Conservation (phyloP, 768 basidiomycete species). For the Cyathus striatus region DNA sequence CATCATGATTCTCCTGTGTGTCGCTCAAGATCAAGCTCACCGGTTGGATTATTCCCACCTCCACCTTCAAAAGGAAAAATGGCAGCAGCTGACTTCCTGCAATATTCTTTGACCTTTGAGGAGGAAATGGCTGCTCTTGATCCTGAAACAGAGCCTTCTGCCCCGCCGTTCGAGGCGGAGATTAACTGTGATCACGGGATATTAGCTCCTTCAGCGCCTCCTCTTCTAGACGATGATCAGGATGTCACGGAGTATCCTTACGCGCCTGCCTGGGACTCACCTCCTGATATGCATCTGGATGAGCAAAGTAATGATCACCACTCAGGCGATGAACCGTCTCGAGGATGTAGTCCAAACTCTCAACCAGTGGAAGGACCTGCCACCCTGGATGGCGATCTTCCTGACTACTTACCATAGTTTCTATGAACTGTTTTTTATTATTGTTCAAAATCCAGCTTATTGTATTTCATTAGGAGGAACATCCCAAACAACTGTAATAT, state of each 20-base stretch:
- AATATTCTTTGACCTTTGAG: slow-evolving; percentile 37
- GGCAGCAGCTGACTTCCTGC: slow-evolving; percentile 31
- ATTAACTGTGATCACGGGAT: slow-evolving; percentile 11
- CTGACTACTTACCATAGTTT: slow-evolving; percentile 13
- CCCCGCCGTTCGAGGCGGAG: slow-evolving; percentile 38
- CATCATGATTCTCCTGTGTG: slow-evolving; percentile 3
- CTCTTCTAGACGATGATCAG: slow-evolving; percentile 23
- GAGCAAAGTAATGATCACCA: too few relatives aligned
- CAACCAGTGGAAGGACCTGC: slow-evolving; percentile 4
- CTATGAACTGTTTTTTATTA: neutral
- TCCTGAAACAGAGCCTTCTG: slow-evolving; percentile 33
- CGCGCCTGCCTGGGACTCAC: slow-evolving; percentile 13
- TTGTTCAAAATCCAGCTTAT: neutral
- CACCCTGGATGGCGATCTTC: slow-evolving; percentile 11
- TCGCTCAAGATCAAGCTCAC: slow-evolving; percentile 9
- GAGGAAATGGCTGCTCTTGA: slow-evolving; percentile 25
- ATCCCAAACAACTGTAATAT: too few relatives aligned
- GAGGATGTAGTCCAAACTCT: too few relatives aligned
- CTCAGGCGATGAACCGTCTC: too few relatives aligned
- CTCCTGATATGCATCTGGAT: slow-evolving; percentile 6
- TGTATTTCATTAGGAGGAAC: neutral
- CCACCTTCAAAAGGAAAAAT: slow-evolving; percentile 40
- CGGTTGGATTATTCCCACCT: slow-evolving; percentile 33
- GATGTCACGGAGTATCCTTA: slow-evolving; percentile 11
- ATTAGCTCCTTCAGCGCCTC: slow-evolving; percentile 47